Evolutionary conservation across 179 eudicot genomes (phyloP).

Genomic region (Silene noctiflora): DNA sequence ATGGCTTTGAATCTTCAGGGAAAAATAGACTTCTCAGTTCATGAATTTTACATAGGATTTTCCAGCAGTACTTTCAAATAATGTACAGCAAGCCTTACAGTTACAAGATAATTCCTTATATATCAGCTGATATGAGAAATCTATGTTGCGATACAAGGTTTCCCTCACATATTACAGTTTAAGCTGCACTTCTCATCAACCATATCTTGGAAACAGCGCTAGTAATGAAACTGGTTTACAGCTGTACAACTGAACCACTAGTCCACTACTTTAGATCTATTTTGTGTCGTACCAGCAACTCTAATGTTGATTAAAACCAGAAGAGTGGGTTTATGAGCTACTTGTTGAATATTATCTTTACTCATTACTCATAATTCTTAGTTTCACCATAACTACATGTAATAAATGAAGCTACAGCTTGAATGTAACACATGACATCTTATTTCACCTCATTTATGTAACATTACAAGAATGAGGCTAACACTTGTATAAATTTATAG

Average conservation of each 20-base stretch:
- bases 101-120: background rate
- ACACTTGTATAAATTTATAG: background rate
- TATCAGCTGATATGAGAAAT: background rate
- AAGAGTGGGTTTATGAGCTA: background rate
- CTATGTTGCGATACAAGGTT: background rate
- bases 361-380: background rate
- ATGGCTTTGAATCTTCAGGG: background rate
- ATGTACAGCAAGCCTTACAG: background rate
- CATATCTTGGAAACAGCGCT: background rate
- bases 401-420: background rate
- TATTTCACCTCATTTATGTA: background rate
- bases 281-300: background rate
- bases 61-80: background rate
- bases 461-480: background rate
- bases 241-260: conserved; percentile 3
- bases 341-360: background rate
- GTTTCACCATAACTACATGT: background rate
- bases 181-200: background rate
- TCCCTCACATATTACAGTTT: background rate
- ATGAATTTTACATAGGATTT: background rate
- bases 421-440: background rate
- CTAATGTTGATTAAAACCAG: background rate
- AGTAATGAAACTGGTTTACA: background rate
- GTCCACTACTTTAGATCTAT: too few species aligned
- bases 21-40: background rate